These are phyloP conservation scores for Eimeria necatrix DNA, from an alignment of 169 alveolate genomes.

Conservation along the genomic window DNA sequence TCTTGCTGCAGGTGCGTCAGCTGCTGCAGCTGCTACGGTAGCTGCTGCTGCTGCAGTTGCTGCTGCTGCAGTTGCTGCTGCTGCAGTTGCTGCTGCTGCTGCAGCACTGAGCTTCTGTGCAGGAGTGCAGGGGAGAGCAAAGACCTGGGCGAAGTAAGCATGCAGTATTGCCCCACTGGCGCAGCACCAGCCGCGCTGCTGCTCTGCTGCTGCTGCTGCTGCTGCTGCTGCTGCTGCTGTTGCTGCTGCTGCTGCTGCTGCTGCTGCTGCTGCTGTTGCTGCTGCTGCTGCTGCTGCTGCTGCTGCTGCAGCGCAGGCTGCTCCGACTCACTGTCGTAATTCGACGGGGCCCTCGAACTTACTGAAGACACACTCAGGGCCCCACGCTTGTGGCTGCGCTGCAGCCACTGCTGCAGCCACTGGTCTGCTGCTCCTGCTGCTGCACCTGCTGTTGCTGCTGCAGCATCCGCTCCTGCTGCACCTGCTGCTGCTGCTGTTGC, in stretches of 20 bases:
- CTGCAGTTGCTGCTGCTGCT: conserved; percentile 37
- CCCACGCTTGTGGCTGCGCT: conserved; percentile 30
- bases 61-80: background rate
- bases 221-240: background rate
- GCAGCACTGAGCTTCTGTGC: background rate
- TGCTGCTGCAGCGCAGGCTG: conserved; percentile 30
- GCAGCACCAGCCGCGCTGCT: background rate
- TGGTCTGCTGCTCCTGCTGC: conserved; percentile 44
- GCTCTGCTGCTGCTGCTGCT: background rate
- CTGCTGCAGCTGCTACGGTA: conserved; percentile 21
- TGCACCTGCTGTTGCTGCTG: conserved; percentile 6
- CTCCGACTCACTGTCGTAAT: background rate
- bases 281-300: conserved; percentile 46
- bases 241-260: conserved; percentile 25
- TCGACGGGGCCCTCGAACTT: conserved; percentile 8
- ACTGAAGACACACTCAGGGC: conserved; percentile 36
- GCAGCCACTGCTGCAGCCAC: conserved; percentile 56
- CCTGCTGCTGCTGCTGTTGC: background rate
- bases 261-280: conserved; percentile 40
- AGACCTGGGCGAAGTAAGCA: background rate
- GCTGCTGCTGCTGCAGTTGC: conserved; percentile 39
- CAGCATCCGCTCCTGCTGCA: background rate
- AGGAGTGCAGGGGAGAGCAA: background rate
- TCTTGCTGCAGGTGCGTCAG: background rate
- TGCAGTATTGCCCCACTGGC: background rate